Conservation (phyloP, 345 rosid species). For the Eucalyptus sp. region DNA sequence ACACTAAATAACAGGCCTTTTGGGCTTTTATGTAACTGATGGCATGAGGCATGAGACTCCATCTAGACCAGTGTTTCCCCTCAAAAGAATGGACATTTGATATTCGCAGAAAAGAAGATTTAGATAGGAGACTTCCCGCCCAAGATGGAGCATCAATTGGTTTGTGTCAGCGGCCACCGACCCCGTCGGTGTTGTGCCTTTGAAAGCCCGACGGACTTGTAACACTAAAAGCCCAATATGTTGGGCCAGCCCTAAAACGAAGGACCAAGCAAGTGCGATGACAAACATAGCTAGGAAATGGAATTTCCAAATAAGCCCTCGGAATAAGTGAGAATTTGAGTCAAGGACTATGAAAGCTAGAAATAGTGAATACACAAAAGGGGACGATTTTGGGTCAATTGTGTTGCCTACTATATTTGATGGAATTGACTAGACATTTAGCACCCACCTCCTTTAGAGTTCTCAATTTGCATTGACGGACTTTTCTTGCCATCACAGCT, state of each 20-base stretch:
- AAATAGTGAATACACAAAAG: background rate
- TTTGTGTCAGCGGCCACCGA: background rate
- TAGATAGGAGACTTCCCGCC: rapidly evolving
- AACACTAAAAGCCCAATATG: background rate
- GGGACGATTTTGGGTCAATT: background rate
- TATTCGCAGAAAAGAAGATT: background rate
- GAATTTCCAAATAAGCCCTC: background rate
- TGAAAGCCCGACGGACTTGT: background rate
- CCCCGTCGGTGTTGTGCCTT: background rate
- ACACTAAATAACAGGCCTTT: background rate
- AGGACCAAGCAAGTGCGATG: background rate
- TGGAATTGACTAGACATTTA: too few relatives aligned
- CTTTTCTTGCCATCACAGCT: background rate
- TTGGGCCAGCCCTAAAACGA: background rate
- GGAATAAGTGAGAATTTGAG: background rate
- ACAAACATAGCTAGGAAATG: background rate
- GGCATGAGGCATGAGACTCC: background rate
- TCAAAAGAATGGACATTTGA: background rate
- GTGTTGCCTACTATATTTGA: background rate
- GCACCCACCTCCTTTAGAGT: background rate
- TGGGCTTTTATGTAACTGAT: background rate
- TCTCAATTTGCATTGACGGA: background rate
- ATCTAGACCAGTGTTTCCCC: rapidly evolving
- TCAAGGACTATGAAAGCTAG: background rate
- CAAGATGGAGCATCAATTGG: background rate